Base-by-base conservation (phyloP, 2,329 filamentous ascomycete genomes). In the Aureobasidium sp. region DNA sequence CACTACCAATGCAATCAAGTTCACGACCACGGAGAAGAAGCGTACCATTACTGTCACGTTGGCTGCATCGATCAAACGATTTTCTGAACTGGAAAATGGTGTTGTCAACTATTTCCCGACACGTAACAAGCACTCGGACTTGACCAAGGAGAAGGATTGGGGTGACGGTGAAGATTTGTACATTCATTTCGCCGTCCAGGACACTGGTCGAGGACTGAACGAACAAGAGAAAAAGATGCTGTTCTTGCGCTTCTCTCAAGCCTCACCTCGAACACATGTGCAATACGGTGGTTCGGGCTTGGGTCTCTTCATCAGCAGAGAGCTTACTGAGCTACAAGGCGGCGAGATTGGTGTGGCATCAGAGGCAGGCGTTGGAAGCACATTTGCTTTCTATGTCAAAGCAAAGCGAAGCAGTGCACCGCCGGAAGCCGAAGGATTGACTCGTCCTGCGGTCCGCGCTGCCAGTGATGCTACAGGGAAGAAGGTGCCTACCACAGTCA, bases 1-100 rank as follows among this genome's bases (percentile, higher is more conserved):
- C 1, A 79, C 87, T 7, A 88, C 86, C 6, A 91, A 91, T 61
- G 85, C 86, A 0, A 83, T 91, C 66, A 91, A 91, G 62, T 91
- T 90, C 63, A 91, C 88, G 1, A 81, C 81, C 30, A 75, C 75
- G 0, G 79, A 83, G 16, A 74, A 75, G 14, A 78, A 73, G 11
- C 77, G 82, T 6, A 79, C 79, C 3, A 89, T 90, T 57, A 75
- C 75, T 6, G 79, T 90, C 19, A 80, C 77, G 1, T 71, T 90
- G 2, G 80, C 79, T 34, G 85, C 83, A 1, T 85, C 83, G 1
- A 75, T 68, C 29, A 70, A 80, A 19, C 71, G 79, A 3, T 76
- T 77, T 5, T 73, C 74, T 3, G 66, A 70, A 6, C 67, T 69
- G 32, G 56, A 62, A n/a, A 61, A 65, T 12, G 64, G 68, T 1